Conservation (phyloP, 352 stramenopile species). For the Phytophthora idaei region DNA sequence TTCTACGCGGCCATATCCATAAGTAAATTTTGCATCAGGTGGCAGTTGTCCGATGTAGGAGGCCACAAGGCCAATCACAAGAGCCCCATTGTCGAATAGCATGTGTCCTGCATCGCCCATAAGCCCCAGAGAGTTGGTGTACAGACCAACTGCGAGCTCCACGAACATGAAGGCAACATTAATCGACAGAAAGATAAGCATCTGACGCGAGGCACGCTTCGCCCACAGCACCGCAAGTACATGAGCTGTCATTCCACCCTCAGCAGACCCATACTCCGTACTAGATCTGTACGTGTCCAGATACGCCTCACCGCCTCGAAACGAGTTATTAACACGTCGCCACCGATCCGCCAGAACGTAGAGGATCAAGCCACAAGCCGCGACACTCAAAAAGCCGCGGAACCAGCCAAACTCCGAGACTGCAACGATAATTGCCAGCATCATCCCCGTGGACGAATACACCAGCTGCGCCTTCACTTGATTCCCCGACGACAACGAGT, state of each 20-base stretch:
- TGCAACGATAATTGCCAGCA: slow-evolving; percentile 45
- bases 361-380: slow-evolving; percentile 55
- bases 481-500: slow-evolving; percentile 31
- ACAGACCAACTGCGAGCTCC: slow-evolving; percentile 83
- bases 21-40: slow-evolving; percentile 76
- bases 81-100: slow-evolving; percentile 87
- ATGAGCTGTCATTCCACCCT: neutral
- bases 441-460: slow-evolving; percentile 44
- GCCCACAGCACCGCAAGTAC: slow-evolving; percentile 59
- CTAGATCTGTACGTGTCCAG: slow-evolving; percentile 53
- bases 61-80: slow-evolving; percentile 85
- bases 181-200: slow-evolving; percentile 81
- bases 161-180: slow-evolving; percentile 90
- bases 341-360: slow-evolving; percentile 51
- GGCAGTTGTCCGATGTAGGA: slow-evolving; percentile 84
- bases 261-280: neutral
- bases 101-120: slow-evolving; percentile 90
- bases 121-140: slow-evolving; percentile 85
- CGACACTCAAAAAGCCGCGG: slow-evolving; percentile 42
- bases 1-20: slow-evolving; percentile 87
- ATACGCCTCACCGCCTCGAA: slow-evolving; percentile 20
- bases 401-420: slow-evolving; percentile 59
- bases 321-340: slow-evolving; percentile 5
- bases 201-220: slow-evolving; percentile 70
- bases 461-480: slow-evolving; percentile 41